These are phyloP conservation scores for Pistacia vera DNA, from an alignment of 345 rosid genomes.

Conservation along the genomic window DNA sequence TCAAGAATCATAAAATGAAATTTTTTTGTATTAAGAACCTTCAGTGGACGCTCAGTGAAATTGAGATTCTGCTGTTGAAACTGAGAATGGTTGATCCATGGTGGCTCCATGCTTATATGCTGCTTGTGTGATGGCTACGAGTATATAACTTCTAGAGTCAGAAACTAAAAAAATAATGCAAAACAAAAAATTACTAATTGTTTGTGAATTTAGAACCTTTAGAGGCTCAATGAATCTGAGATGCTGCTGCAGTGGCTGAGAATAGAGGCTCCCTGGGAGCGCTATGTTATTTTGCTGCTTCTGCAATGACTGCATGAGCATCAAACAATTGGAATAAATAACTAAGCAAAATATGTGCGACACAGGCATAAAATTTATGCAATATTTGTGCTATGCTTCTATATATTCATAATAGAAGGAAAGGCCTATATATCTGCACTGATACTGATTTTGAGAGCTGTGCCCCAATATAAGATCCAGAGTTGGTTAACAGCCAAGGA, in stretches of 20 bases:
- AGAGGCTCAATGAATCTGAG: background rate
- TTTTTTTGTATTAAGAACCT: background rate
- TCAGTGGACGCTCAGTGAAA: background rate
- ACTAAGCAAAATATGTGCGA: background rate
- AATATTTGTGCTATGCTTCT: background rate
- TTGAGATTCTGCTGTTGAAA: background rate
- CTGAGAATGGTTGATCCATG: background rate
- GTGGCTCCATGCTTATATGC: background rate
- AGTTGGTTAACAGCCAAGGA: background rate
- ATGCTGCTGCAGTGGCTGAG: constrained; percentile 1
- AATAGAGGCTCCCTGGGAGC: background rate
- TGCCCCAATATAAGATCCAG: background rate
- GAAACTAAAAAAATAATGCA: background rate
- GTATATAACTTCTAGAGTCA: background rate
- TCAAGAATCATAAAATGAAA: constrained; percentile 3
- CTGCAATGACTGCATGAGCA: constrained; percentile 13
- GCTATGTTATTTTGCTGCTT: constrained; percentile 13
- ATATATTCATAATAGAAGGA: background rate
- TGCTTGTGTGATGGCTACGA: background rate
- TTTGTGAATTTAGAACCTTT: background rate
- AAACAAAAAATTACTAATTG: background rate
- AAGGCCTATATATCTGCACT: no score
- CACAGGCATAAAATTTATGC: background rate
- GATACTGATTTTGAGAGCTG: background rate
- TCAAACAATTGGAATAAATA: constrained; percentile 6